phyloP scores from a whole-genome alignment of 2,329 filamentous ascomycete species.

The Verticillium isaacii region DNA sequence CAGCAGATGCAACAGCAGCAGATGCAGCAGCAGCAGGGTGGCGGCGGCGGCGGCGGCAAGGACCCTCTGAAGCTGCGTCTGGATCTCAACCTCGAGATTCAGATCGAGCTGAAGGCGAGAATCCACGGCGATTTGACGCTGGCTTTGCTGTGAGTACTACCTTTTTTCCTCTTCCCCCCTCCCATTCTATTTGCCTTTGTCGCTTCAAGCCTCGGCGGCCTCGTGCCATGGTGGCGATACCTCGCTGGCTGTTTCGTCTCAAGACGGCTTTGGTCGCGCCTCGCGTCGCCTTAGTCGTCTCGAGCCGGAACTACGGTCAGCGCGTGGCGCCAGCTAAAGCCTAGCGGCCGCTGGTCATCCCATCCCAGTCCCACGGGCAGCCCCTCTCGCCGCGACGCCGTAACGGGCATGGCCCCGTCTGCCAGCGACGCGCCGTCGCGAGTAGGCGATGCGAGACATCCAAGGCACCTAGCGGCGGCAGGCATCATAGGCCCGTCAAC shows the following conservation, averaged over 20 bases:
- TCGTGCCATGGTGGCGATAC: not conserved
- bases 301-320: not conserved
- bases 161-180: not conserved
- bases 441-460: not conserved
- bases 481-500: not conserved
- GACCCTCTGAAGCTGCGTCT: constrained; percentile 16
- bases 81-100: constrained; percentile 70
- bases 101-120: constrained; percentile 74
- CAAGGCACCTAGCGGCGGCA: not conserved
- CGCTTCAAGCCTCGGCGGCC: no score
- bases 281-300: not conserved
- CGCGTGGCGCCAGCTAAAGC: not conserved
- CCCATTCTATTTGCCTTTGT: not conserved
- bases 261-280: not conserved
- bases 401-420: not conserved
- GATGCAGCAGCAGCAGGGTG: constrained; percentile 20
- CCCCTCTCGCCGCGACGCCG: not conserved
- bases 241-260: not conserved
- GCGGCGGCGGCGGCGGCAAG: constrained; percentile 14
- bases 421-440: not conserved
- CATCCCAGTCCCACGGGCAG: not conserved
- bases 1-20: constrained; percentile 21
- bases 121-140: constrained; percentile 75
- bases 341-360: not conserved
- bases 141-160: constrained; percentile 56